A percentile compares a stretch with the other conserved stretches of the same genome.
These are phyloP conservation scores for Cyberlindnera mississippiensis DNA, from an alignment of 805 yeast genomes.

Conservation along the genomic window DNA sequence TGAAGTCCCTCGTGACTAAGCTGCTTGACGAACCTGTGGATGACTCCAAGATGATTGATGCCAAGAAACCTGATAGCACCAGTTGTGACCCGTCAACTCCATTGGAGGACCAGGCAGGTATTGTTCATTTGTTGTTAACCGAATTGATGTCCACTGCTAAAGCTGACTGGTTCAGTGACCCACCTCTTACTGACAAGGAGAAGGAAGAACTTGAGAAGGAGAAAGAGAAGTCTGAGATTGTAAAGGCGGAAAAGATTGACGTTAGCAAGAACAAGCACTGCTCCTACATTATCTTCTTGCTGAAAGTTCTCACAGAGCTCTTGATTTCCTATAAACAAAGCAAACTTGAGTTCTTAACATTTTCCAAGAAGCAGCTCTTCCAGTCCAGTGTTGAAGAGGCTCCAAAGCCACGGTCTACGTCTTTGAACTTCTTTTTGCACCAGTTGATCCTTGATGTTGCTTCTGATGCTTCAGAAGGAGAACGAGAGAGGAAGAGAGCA, in stretches of 20 bases:
- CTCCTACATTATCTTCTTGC: slow-evolving; percentile 62
- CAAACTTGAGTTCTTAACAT: slow-evolving; percentile 78
- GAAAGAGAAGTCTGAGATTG: slow-evolving; percentile 25
- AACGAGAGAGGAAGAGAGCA: slow-evolving; percentile 47
- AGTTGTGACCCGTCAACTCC: slow-evolving; percentile 12
- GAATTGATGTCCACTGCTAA: slow-evolving; percentile 56
- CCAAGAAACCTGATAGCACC: slow-evolving; percentile 3
- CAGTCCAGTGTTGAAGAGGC: slow-evolving; percentile 26
- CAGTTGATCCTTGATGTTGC: slow-evolving; percentile 57
- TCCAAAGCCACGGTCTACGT: slow-evolving; percentile 69
- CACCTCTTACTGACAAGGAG: slow-evolving; percentile 25
- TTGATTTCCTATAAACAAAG: slow-evolving; percentile 75
- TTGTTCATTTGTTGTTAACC: slow-evolving; percentile 57
- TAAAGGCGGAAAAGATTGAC: slow-evolving; percentile 28
- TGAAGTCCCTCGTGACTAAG: slow-evolving; percentile 25
- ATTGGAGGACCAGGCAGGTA: slow-evolving; percentile 42
- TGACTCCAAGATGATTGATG: slow-evolving; percentile 24
- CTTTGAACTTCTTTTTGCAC: slow-evolving; percentile 72
- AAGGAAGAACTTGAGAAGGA: slow-evolving; percentile 30
- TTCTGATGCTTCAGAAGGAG: slow-evolving; percentile 33
- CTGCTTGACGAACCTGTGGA: slow-evolving; percentile 18
- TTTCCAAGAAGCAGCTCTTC: slow-evolving; percentile 50
- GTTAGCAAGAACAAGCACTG: slow-evolving; percentile 52
- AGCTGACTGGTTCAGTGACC: slow-evolving; percentile 40
- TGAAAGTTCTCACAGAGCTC: slow-evolving; percentile 66